Conservation (phyloP, 805 yeast species). For the Tetrapisispora taiwanensis region DNA sequence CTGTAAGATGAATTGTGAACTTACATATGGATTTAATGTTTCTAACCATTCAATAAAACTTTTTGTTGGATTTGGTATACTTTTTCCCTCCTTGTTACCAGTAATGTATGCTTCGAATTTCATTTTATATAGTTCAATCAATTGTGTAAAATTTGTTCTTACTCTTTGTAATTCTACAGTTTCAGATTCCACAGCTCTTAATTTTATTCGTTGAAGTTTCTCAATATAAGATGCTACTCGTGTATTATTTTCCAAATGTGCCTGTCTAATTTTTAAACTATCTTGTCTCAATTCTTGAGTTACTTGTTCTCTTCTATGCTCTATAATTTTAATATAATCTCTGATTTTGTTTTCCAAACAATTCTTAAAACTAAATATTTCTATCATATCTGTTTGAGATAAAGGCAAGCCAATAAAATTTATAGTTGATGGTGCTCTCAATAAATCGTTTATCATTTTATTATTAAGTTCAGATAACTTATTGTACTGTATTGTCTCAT, state of each 20-base stretch:
- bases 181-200: conserved; percentile 28
- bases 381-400: conserved; percentile 11
- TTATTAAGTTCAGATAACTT: not conserved
- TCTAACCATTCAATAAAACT: conserved; percentile 18
- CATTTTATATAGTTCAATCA: conserved; percentile 22
- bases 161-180: conserved; percentile 23
- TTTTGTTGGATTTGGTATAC: conserved; percentile 18
- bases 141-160: conserved; percentile 15
- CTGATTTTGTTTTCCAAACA: conserved; percentile 18
- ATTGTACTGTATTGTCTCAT: not conserved
- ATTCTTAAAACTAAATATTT: conserved; percentile 17
- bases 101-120: conserved; percentile 17
- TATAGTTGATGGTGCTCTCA: not conserved
- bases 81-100: conserved; percentile 11
- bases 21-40: conserved; percentile 16
- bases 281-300: conserved; percentile 19
- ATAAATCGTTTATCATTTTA: conserved; percentile 1
- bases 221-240: conserved; percentile 14
- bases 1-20: conserved; percentile 4
- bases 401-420: not conserved
- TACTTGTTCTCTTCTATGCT: conserved; percentile 18
- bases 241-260: conserved; percentile 11
- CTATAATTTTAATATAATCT: conserved; percentile 18
- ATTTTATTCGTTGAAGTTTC: conserved; percentile 22
- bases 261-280: conserved; percentile 13